Evolutionary conservation across 2,329 filamentous ascomycete genomes (phyloP).

Genomic region (Cladosporium oxysporum): DNA sequence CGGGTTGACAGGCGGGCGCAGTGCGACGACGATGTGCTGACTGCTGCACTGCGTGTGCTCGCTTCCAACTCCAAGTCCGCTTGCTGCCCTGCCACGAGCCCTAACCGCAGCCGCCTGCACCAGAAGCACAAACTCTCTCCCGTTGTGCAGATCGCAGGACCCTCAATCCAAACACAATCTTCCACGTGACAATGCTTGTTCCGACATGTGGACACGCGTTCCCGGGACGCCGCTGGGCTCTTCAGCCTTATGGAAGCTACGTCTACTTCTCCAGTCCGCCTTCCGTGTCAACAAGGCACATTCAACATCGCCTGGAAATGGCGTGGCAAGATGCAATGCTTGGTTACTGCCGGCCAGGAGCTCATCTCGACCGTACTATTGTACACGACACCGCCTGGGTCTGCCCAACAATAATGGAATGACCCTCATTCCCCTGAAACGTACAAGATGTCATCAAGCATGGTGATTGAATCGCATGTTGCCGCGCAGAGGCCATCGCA

Average conservation of each 20-base stretch:
- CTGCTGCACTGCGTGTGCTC: background rate
- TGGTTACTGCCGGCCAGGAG: background rate
- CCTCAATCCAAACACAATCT: background rate
- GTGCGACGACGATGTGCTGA: constrained; percentile 3
- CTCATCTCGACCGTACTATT: background rate
- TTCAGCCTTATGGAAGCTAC: background rate
- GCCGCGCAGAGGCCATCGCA: background rate
- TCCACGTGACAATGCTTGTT: background rate
- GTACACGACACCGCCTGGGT: background rate
- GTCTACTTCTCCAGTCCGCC: background rate
- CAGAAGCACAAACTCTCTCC: background rate
- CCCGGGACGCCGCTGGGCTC: background rate
- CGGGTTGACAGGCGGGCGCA: constrained; percentile 4
- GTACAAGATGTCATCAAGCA: background rate
- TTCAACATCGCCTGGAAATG: background rate
- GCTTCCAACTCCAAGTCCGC: background rate
- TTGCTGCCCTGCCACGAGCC: background rate
- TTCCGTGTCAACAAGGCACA: background rate
- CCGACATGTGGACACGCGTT: background rate
- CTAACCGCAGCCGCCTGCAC: background rate
- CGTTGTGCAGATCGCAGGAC: background rate
- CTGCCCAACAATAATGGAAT: background rate
- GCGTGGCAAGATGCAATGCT: background rate
- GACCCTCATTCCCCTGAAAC: background rate
- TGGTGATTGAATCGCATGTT: background rate